Percentiles rank a stretch among this genome's conserved stretches.
Evolutionary conservation across 106 monocot species (phyloP).

Genomic region (Dioscorea dumetorum): DNA sequence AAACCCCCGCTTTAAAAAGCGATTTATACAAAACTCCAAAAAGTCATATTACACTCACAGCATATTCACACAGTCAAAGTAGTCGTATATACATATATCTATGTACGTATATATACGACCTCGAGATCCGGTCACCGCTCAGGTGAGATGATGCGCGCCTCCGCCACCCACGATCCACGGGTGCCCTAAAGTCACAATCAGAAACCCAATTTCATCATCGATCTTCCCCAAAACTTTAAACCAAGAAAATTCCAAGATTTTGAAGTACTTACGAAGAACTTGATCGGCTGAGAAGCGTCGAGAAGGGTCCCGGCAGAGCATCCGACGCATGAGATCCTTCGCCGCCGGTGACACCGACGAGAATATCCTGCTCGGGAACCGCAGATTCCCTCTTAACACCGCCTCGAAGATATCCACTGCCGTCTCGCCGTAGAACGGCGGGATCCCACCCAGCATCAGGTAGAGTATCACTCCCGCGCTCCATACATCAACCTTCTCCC

Average conservation of each 20-base stretch:
- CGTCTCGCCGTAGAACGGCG: constrained; percentile 74
- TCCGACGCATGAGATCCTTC: constrained; percentile 82
- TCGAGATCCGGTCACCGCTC: not conserved
- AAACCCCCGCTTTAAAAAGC: too few species aligned
- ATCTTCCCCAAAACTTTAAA: not conserved
- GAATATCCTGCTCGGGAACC: constrained; percentile 67
- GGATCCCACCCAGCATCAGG: constrained; percentile 49
- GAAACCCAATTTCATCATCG: not conserved
- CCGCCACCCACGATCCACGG: not conserved
- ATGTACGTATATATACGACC: too few species aligned
- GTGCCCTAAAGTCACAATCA: not conserved
- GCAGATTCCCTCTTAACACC: constrained; percentile 63
- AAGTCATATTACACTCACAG: too few species aligned
- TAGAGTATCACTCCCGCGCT: constrained; percentile 57
- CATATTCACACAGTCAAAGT: too few species aligned
- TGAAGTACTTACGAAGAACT: constrained; percentile 64
- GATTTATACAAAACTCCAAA: too few species aligned
- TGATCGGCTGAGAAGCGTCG: constrained; percentile 77
- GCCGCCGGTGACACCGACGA: constrained; percentile 45
- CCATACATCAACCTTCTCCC: constrained; percentile 52
- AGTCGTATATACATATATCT: too few species aligned
- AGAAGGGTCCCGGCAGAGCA: constrained; percentile 67
- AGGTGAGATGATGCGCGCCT: not conserved
- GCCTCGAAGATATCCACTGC: constrained; percentile 69
- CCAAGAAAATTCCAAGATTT: too few species aligned